These are phyloP conservation scores for Tetrapisispora taiwanensis DNA, from an alignment of 805 yeast genomes.

Conservation along the genomic window DNA sequence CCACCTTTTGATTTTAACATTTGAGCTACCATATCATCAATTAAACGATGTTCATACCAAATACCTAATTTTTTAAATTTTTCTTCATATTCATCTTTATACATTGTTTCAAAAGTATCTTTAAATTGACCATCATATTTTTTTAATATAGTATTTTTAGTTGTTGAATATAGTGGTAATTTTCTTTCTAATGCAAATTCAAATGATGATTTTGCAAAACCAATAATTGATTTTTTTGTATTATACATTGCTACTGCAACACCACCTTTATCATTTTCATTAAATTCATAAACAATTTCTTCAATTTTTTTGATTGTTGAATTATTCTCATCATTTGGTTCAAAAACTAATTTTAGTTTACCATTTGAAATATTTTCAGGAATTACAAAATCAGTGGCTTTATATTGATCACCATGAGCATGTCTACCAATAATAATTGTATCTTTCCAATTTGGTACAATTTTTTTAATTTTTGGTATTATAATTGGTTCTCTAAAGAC, in stretches of 20 bases:
- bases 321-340: conserved; percentile 46
- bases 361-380: conserved; percentile 53
- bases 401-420: conserved; percentile 95
- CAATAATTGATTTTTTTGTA: conserved; percentile 81
- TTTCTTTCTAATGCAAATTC: conserved; percentile 72
- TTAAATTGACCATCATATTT: conserved; percentile 92
- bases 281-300: conserved; percentile 38
- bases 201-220: conserved; percentile 90
- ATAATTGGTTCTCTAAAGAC: conserved; percentile 96
- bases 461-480: conserved; percentile 76
- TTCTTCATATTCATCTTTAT: conserved; percentile 55
- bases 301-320: conserved; percentile 16
- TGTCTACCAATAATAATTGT: conserved; percentile 97
- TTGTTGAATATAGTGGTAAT: conserved; percentile 74
- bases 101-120: conserved; percentile 80
- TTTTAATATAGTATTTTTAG: conserved; percentile 92
- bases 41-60: conserved; percentile 94
- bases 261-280: conserved; percentile 41
- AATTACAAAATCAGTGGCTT: conserved; percentile 77
- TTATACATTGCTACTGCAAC: conserved; percentile 92
- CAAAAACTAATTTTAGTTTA: conserved; percentile 63
- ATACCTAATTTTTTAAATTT: conserved; percentile 72
- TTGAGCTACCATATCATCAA: conserved; percentile 98
- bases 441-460: conserved; percentile 86
- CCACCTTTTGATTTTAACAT: conserved; percentile 96